Conservation (phyloP, 176 grass and related monocot genomes). For the Pontederia crassipes region DNA sequence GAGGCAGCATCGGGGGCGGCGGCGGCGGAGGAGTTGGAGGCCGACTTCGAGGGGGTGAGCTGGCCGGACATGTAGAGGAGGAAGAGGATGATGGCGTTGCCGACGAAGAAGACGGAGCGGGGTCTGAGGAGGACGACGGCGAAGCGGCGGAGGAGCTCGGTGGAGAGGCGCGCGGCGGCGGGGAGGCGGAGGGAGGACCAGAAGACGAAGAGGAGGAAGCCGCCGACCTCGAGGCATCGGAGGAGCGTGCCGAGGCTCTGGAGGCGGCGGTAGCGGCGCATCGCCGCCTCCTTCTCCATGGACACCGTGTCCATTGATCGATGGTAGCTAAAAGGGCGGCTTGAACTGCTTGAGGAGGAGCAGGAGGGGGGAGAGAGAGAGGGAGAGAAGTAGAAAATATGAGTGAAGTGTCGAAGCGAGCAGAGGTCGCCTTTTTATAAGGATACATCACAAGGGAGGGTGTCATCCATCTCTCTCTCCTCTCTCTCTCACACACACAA, state of each 20-base stretch:
- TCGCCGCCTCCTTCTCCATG: slow-evolving; percentile 12
- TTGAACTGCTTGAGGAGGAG: no score
- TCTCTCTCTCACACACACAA: no score
- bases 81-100: slow-evolving; percentile 84
- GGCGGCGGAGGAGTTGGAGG: background rate
- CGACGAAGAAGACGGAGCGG: slow-evolving; percentile 60
- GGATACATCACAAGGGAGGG: no score
- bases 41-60: background rate
- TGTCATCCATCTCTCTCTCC: no score
- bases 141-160: slow-evolving; percentile 29
- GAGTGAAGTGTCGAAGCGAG: no score
- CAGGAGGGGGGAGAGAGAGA: no score
- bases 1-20: slow-evolving; percentile 1
- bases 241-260: slow-evolving; percentile 30
- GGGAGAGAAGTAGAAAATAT: no score
- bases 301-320: slow-evolving; percentile 3
- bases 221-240: slow-evolving; percentile 50
- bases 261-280: slow-evolving; percentile 16
- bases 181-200: slow-evolving; percentile 43
- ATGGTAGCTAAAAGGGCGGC: no score
- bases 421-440: no score
- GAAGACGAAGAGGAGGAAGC: slow-evolving; percentile 33
- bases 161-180: slow-evolving; percentile 22
- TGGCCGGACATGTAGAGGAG: slow-evolving; percentile 55
- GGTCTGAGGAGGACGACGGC: slow-evolving; percentile 44